Conservation (phyloP, 768 basidiomycete genomes). For the Lactarius deliciosus region DNA sequence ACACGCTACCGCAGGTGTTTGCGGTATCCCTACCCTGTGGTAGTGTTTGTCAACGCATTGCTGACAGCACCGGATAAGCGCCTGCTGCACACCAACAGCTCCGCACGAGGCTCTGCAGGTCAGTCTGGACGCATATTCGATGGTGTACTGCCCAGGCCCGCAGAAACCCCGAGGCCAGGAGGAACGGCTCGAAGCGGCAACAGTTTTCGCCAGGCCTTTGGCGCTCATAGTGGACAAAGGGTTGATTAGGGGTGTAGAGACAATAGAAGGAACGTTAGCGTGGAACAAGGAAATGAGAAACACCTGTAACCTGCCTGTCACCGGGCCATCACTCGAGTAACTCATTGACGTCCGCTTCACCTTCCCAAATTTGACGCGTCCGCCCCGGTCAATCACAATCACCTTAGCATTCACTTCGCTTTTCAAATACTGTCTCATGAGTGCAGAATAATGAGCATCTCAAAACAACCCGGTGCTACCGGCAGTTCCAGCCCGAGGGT, state of each 20-base stretch:
- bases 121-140: slow-evolving; percentile 51
- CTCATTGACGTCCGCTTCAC: neutral
- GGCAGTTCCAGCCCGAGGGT: no score
- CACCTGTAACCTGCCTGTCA: no score
- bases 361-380: no score
- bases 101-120: slow-evolving; percentile 38
- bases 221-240: slow-evolving; percentile 71
- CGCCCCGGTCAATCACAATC: no score
- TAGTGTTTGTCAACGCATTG: slow-evolving; percentile 55
- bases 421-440: no score
- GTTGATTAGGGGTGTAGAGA: slow-evolving; percentile 67
- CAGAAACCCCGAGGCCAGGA: slow-evolving; percentile 42
- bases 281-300: no score
- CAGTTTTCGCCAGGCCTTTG: slow-evolving; percentile 59
- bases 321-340: neutral
- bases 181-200: slow-evolving; percentile 42
- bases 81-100: slow-evolving; percentile 70
- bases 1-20: slow-evolving; percentile 69
- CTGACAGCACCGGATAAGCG: slow-evolving; percentile 74
- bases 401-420: no score
- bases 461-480: no score
- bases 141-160: slow-evolving; percentile 47
- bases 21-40: slow-evolving; percentile 73
- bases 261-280: slow-evolving; percentile 20
- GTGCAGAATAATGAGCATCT: no score